phyloP scores from a whole-genome alignment of 179 eudicot species.

The Gypsophila paniculata region DNA sequence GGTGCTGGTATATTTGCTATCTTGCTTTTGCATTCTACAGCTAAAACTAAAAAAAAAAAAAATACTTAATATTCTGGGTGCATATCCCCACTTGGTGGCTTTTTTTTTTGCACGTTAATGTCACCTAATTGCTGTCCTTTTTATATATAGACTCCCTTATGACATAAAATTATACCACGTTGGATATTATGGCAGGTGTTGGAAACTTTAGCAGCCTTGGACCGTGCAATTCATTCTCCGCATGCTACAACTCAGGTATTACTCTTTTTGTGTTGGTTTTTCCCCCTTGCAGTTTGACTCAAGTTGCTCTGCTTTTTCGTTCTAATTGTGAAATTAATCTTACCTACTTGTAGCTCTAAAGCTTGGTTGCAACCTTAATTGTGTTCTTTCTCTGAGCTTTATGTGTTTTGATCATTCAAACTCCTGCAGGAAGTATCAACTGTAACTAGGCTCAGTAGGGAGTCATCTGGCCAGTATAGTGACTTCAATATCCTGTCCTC shows the following conservation, averaged over 20 bases:
- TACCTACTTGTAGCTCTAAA: neutral
- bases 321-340: slow-evolving; percentile 13
- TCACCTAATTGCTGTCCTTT: neutral
- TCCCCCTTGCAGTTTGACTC: slow-evolving; percentile 2
- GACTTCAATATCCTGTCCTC: slow-evolving; percentile 92
- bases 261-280: neutral
- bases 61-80: neutral
- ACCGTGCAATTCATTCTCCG: slow-evolving; percentile 92
- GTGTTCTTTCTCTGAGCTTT: slow-evolving; percentile 6
- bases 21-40: slow-evolving; percentile 14
- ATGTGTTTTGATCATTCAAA: neutral
- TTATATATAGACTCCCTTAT: neutral
- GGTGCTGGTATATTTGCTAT: slow-evolving; percentile 70
- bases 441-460: slow-evolving; percentile 72
- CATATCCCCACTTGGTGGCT: neutral
- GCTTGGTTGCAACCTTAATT: slow-evolving; percentile 13
- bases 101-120: neutral
- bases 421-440: slow-evolving; percentile 71
- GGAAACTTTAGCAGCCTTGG: slow-evolving; percentile 94
- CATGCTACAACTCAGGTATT: slow-evolving; percentile 96
- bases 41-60: neutral
- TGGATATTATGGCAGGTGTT: slow-evolving; percentile 50
- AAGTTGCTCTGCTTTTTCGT: slow-evolving; percentile 1
- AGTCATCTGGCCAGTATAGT: slow-evolving; percentile 78
- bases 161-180: slow-evolving; percentile 7